Percentiles rank a stretch among this genome's conserved stretches.
Conservation (phyloP, 2,329 filamentous ascomycete species). For the Zymoseptoria brevis region DNA sequence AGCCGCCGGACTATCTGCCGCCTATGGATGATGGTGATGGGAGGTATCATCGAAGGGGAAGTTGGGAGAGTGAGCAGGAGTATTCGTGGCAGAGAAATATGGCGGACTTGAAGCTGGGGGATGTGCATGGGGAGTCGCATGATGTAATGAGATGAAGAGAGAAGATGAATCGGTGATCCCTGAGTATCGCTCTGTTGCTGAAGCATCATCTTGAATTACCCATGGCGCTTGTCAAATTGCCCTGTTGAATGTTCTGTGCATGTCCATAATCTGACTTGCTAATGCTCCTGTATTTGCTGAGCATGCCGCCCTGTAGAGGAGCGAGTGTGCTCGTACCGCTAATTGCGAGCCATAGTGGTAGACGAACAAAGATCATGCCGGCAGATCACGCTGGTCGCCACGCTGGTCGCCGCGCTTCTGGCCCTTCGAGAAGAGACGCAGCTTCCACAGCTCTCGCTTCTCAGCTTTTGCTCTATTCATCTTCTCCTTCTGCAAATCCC, state of each 20-base stretch:
- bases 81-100: slow-evolving; percentile 23
- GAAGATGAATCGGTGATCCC: not conserved
- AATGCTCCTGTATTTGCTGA: too few species aligned
- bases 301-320: too few species aligned
- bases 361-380: too few species aligned
- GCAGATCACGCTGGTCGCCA: too few species aligned
- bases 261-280: not conserved
- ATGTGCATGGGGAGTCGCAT: slow-evolving; percentile 18
- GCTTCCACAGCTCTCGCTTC: not conserved
- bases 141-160: slow-evolving; percentile 2
- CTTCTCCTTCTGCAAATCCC: not conserved
- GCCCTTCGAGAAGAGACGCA: too few species aligned
- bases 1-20: slow-evolving; percentile 23
- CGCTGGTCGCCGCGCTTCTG: too few species aligned
- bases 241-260: not conserved
- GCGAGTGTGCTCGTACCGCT: not conserved
- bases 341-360: too few species aligned
- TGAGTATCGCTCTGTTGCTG: not conserved
- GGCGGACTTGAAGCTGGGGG: slow-evolving; percentile 23
- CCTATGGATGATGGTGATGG: slow-evolving; percentile 9
- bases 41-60: slow-evolving; percentile 2
- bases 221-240: not conserved
- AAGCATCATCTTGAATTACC: not conserved
- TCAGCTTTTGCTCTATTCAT: not conserved
- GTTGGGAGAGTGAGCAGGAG: slow-evolving; percentile 7